A percentile compares a stretch with the other conserved stretches of the same genome.
These are phyloP conservation scores for Thuidium tamariscinum DNA, from an alignment of 225 moss, liverwort and hornwort genomes.

Conservation along the genomic window DNA sequence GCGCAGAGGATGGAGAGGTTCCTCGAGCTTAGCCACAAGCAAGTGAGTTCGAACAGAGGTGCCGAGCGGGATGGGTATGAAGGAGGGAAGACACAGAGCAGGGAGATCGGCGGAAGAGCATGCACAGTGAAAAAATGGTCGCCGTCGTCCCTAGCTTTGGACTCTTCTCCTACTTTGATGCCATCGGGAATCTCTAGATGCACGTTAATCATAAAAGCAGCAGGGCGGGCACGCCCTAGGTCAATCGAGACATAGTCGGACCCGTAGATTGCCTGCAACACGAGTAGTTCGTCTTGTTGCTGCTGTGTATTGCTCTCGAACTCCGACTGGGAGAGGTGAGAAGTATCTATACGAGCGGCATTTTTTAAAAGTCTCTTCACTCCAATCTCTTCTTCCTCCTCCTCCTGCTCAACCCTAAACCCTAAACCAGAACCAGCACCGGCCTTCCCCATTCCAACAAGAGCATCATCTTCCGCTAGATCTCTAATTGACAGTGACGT, in stretches of 20 bases:
- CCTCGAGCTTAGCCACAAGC: conserved; percentile 43
- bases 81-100: conserved; percentile 49
- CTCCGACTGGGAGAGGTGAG: conserved; percentile 8
- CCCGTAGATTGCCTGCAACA: conserved; percentile 48
- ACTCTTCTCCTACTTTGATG: conserved; percentile 11
- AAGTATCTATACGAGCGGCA: background rate
- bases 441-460: background rate
- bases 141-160: background rate
- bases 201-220: conserved; percentile 43
- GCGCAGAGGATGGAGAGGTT: conserved; percentile 36
- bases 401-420: background rate
- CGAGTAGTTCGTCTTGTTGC: conserved; percentile 48
- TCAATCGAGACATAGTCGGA: conserved; percentile 28
- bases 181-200: conserved; percentile 25
- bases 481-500: background rate
- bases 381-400: conserved; percentile 18
- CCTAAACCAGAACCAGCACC: background rate
- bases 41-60: conserved; percentile 47
- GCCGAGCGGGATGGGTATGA: conserved; percentile 61
- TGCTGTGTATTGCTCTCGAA: conserved; percentile 31
- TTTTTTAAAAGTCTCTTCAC: conserved; percentile 19
- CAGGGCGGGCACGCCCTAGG: background rate
- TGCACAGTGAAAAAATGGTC: conserved; percentile 27
- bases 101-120: conserved; percentile 49
- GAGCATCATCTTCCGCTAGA: background rate